A percentile compares a stretch with the other conserved stretches of the same genome.
phyloP scores from a whole-genome alignment of 345 rosid species.

The Boechera retrofracta region DNA sequence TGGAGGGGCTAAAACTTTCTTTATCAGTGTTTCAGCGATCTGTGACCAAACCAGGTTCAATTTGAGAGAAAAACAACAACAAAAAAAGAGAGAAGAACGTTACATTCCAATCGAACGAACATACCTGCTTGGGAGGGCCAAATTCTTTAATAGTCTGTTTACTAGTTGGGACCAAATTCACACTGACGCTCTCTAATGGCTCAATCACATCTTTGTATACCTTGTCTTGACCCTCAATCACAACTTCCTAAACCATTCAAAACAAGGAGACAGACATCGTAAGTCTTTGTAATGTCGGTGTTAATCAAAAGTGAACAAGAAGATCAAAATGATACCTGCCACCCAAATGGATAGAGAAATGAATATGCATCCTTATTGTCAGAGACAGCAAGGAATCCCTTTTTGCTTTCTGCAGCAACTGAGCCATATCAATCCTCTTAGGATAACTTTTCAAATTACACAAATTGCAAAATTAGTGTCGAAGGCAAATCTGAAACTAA shows the following conservation, averaged over 20 bases:
- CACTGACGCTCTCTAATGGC: slow-evolving; percentile 89
- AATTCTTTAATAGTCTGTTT: slow-evolving; percentile 81
- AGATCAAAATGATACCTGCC: slow-evolving; percentile 66
- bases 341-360: slow-evolving; percentile 86
- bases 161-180: slow-evolving; percentile 65
- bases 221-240: slow-evolving; percentile 87
- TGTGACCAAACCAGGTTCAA: slow-evolving; percentile 45
- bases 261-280: slow-evolving; percentile 2
- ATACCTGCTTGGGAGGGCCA: slow-evolving; percentile 87
- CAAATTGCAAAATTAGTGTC: background rate
- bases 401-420: slow-evolving; percentile 97
- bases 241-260: slow-evolving; percentile 64
- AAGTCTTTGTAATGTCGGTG: background rate
- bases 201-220: slow-evolving; percentile 94
- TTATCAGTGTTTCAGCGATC: slow-evolving; percentile 86
- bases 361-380: slow-evolving; percentile 88
- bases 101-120: background rate
- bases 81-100: background rate
- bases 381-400: slow-evolving; percentile 67
- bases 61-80: background rate
- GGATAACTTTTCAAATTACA: slow-evolving; percentile 42
- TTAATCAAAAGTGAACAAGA: background rate
- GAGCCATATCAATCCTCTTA: slow-evolving; percentile 92
- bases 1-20: slow-evolving; percentile 82
- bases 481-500: background rate